Evolutionary conservation across 495 filamentous ascomycete species (phyloP).

Genomic region (Penicillium coffeae): DNA sequence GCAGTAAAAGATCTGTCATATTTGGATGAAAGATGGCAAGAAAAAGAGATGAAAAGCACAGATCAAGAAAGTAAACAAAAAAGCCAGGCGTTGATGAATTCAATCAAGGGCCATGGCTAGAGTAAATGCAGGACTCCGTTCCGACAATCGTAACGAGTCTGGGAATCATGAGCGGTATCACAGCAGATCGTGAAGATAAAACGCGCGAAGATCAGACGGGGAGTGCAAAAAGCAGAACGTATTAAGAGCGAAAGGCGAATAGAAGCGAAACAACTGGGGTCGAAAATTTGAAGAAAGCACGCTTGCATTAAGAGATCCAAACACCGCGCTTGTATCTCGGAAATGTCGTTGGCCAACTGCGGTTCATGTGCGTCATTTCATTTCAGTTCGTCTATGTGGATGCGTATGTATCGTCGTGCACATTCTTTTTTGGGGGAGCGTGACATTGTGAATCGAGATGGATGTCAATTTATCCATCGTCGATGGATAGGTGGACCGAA

Average conservation of each 20-base stretch:
- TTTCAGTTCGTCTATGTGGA: constrained; percentile 30
- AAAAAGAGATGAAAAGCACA: background rate
- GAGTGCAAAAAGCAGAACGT: background rate
- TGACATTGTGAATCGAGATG: constrained; percentile 9
- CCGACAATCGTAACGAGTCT: background rate
- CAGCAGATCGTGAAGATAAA: background rate
- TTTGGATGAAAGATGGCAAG: background rate
- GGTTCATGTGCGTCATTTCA: constrained; percentile 28
- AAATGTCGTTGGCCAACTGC: constrained; percentile 24
- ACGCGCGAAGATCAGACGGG: background rate
- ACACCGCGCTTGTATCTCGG: constrained; percentile 30
- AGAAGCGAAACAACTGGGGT: constrained; percentile 2
- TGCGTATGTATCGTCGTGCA: constrained; percentile 28
- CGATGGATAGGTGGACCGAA: constrained; percentile 12
- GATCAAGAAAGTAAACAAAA: background rate
- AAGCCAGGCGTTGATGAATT: too few species aligned
- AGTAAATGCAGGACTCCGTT: background rate
- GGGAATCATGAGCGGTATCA: constrained; percentile 1
- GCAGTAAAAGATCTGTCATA: background rate
- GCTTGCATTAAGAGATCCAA: constrained; percentile 24
- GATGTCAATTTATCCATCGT: constrained; percentile 6
- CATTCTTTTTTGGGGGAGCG: constrained; percentile 22
- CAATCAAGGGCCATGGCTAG: too few species aligned
- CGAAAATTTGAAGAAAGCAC: constrained; percentile 4
- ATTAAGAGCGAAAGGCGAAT: constrained; percentile 9